These are phyloP conservation scores for Penicillium antarcticum DNA, from an alignment of 495 filamentous ascomycete species.

Conservation along the genomic window DNA sequence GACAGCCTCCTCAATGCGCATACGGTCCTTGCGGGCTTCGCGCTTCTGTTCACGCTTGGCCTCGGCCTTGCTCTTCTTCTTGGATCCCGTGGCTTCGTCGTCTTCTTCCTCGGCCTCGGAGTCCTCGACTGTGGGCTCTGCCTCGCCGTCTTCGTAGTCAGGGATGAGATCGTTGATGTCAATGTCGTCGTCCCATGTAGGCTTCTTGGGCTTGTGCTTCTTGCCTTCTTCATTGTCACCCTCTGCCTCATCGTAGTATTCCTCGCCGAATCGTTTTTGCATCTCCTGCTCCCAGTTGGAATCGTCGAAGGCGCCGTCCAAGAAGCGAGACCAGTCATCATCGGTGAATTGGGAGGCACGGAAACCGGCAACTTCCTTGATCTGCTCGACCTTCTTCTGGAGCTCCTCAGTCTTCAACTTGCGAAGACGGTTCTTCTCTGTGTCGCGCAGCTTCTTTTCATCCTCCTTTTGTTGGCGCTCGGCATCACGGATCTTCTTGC, in stretches of 20 bases:
- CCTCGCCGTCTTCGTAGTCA: conserved; percentile 69
- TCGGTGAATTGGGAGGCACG: conserved; percentile 60
- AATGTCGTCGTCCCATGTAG: conserved; percentile 94
- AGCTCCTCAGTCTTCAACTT: conserved; percentile 87
- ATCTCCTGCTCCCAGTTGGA: conserved; percentile 87
- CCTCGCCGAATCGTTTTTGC: conserved; percentile 77
- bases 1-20: conserved; percentile 82
- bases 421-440: conserved; percentile 77
- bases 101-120: conserved; percentile 53
- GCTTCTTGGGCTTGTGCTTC: conserved; percentile 76
- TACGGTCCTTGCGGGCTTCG: conserved; percentile 69
- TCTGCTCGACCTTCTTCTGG: conserved; percentile 74
- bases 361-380: conserved; percentile 83
- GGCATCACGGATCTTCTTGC: conserved; percentile 73
- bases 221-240: conserved; percentile 46
- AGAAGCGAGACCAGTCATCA: conserved; percentile 74
- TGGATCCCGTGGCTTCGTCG: conserved; percentile 41
- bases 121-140: conserved; percentile 50
- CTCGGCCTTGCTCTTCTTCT: conserved; percentile 60
- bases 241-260: conserved; percentile 75
- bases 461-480: conserved; percentile 74
- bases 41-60: conserved; percentile 70
- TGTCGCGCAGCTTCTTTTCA: conserved; percentile 70
- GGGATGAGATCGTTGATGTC: conserved; percentile 90
- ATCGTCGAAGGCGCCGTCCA: conserved; percentile 84